Percentiles rank a stretch among this genome's conserved stretches.
These are phyloP conservation scores for Darksidea phi DNA, from an alignment of 495 filamentous ascomycete genomes.

Conservation along the genomic window DNA sequence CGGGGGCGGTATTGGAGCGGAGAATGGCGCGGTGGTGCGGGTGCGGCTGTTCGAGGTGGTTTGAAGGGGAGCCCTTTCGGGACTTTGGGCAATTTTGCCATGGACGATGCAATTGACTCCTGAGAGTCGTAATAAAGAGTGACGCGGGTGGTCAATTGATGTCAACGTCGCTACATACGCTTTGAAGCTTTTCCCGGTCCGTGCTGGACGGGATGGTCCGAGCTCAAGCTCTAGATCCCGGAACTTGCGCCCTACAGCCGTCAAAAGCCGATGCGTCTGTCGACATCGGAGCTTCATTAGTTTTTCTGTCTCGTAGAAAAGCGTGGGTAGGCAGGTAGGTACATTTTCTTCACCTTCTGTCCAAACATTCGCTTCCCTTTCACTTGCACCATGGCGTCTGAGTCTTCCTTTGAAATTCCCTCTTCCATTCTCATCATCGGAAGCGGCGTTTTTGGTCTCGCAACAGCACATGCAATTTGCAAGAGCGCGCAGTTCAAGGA, in stretches of 20 bases:
- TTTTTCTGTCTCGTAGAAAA: too few relatives aligned
- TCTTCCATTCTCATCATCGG: conserved; percentile 56
- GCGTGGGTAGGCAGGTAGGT: neutral
- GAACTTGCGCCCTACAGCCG: conserved; percentile 2
- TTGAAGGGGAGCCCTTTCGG: conserved; percentile 9
- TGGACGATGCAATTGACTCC: conserved; percentile 13
- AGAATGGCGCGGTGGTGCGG: neutral
- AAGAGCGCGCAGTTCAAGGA: conserved; percentile 47
- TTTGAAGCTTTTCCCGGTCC: conserved; percentile 5
- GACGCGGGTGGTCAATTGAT: conserved; percentile 16
- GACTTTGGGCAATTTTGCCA: conserved; percentile 24
- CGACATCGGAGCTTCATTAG: conserved; percentile 20
- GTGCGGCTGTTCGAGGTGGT: neutral
- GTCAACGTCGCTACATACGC: too few relatives aligned
- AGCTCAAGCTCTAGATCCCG: neutral
- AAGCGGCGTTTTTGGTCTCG: conserved; percentile 64
- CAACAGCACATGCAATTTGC: conserved; percentile 62
- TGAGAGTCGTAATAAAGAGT: neutral
- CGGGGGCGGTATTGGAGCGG: neutral
- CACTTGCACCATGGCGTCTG: neutral
- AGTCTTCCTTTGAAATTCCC: conserved; percentile 8
- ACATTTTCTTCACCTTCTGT: conserved; percentile 3
- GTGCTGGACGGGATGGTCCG: neutral
- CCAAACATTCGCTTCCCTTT: neutral
- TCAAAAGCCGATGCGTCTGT: conserved; percentile 15